Conservation (phyloP, 169 alveolate species). For the Plasmodium inui region DNA sequence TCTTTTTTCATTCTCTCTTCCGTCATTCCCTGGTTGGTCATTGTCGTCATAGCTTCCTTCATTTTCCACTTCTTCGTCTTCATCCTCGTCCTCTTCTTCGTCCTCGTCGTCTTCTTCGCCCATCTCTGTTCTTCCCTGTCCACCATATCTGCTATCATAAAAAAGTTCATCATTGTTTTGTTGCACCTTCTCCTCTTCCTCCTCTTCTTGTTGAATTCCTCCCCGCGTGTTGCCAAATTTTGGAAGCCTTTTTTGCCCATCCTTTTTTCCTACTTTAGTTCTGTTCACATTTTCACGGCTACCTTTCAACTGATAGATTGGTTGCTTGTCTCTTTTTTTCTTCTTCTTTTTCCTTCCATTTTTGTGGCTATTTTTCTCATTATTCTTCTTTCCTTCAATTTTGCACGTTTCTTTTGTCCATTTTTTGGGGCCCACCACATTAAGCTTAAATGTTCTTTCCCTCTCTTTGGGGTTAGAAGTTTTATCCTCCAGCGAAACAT, state of each 20-base stretch:
- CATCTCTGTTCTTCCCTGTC: background rate
- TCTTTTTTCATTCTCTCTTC: conserved; percentile 43
- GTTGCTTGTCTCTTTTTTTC: background rate
- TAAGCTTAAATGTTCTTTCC: conserved; percentile 44
- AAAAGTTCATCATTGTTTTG: background rate
- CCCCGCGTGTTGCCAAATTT: background rate
- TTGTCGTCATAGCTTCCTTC: background rate
- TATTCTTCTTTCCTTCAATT: conserved; percentile 5
- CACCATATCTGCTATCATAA: background rate
- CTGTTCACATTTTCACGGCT: background rate
- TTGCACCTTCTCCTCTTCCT: background rate
- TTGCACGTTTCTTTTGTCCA: conserved; percentile 46
- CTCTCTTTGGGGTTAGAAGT: conserved; percentile 12
- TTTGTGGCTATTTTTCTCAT: background rate
- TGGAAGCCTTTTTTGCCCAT: background rate
- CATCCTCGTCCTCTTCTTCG: conserved; percentile 26
- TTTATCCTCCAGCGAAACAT: background rate
- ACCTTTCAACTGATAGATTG: background rate
- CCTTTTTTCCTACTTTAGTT: background rate
- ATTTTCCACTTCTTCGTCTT: background rate
- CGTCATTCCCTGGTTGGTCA: background rate
- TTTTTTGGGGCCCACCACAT: conserved; percentile 75
- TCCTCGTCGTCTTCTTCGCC: conserved; percentile 18
- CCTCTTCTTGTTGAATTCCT: background rate
- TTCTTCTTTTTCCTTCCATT: conserved; percentile 18